These are phyloP conservation scores for Globisporangium parvum DNA, from an alignment of 352 stramenopile species.

Conservation along the genomic window DNA sequence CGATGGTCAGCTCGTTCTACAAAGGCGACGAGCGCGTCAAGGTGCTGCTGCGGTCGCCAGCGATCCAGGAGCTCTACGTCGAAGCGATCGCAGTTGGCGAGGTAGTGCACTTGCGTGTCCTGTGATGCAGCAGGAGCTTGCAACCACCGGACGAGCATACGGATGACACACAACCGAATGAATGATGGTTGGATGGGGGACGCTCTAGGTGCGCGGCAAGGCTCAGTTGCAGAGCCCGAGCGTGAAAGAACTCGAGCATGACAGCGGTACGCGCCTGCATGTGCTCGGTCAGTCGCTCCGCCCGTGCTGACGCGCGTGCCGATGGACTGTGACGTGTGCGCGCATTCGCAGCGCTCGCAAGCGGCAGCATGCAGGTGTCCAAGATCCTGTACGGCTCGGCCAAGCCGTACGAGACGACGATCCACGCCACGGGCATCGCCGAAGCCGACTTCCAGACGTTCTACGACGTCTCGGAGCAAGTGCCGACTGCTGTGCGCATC, in stretches of 20 bases:
- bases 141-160: too few relatives aligned
- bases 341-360: slow-evolving; percentile 5
- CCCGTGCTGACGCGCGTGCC: background rate
- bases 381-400: slow-evolving; percentile 72
- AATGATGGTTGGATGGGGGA: background rate
- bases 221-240: slow-evolving; percentile 25
- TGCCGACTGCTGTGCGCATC: slow-evolving; percentile 78
- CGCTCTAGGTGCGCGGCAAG: slow-evolving; percentile 58
- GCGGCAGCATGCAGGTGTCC: slow-evolving; percentile 60
- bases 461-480: slow-evolving; percentile 81
- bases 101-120: slow-evolving; percentile 6
- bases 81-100: slow-evolving; percentile 77
- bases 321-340: background rate
- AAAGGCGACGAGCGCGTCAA: slow-evolving; percentile 86
- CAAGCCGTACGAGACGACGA: slow-evolving; percentile 74
- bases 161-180: too few relatives aligned
- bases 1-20: slow-evolving; percentile 85
- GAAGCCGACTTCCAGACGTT: slow-evolving; percentile 78
- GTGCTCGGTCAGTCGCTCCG: background rate
- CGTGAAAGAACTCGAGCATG: slow-evolving; percentile 1
- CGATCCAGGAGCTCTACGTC: slow-evolving; percentile 70
- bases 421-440: slow-evolving; percentile 52
- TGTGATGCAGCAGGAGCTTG: too few relatives aligned
- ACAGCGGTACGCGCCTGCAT: slow-evolving; percentile 1
- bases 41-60: slow-evolving; percentile 53